A percentile compares a stretch with the other conserved stretches of the same genome.
phyloP scores from a whole-genome alignment of 495 filamentous ascomycete species.

The Polyplosphaeria fusca region DNA sequence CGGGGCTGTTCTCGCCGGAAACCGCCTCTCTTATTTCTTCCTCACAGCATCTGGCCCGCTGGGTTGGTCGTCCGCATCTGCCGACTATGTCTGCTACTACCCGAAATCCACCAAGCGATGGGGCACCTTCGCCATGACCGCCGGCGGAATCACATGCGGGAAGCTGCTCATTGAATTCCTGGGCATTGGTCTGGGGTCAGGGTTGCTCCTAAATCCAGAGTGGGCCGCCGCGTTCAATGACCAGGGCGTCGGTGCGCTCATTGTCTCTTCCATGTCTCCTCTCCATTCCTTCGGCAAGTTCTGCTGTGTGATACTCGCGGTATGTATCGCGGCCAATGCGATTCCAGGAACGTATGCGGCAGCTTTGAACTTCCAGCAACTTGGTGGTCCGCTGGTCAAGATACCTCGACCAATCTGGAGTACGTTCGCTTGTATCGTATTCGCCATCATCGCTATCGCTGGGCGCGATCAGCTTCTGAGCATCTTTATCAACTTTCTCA shows the following conservation, averaged over 20 bases:
- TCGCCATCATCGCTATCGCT: slow-evolving; percentile 61
- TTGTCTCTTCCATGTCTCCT: slow-evolving; percentile 17
- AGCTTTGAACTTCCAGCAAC: slow-evolving; percentile 26
- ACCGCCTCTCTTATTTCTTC: slow-evolving; percentile 34
- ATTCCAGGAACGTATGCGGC: slow-evolving; percentile 32
- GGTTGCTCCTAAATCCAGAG: slow-evolving; percentile 18
- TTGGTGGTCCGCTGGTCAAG: slow-evolving; percentile 19
- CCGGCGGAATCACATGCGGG: slow-evolving; percentile 19
- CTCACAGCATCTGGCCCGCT: slow-evolving; percentile 27
- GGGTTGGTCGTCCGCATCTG: slow-evolving; percentile 24
- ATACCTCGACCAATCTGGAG: slow-evolving; percentile 61
- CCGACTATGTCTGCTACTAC: slow-evolving; percentile 36
- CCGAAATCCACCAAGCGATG: slow-evolving; percentile 23
- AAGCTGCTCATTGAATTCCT: slow-evolving; percentile 27
- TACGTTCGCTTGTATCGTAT: slow-evolving; percentile 57
- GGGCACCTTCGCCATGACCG: slow-evolving; percentile 23
- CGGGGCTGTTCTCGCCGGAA: slow-evolving; percentile 14
- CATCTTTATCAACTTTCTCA: slow-evolving; percentile 70
- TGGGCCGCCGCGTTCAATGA: slow-evolving; percentile 29
- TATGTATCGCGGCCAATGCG: slow-evolving; percentile 30
- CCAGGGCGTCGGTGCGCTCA: slow-evolving; percentile 36
- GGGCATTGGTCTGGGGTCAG: slow-evolving; percentile 33
- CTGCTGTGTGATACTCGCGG: slow-evolving; percentile 31
- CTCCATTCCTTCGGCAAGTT: slow-evolving; percentile 33
- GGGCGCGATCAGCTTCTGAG: slow-evolving; percentile 59